These are phyloP conservation scores for Phialophora macrospora DNA, from an alignment of 2,329 filamentous ascomycete genomes.

Conservation along the genomic window DNA sequence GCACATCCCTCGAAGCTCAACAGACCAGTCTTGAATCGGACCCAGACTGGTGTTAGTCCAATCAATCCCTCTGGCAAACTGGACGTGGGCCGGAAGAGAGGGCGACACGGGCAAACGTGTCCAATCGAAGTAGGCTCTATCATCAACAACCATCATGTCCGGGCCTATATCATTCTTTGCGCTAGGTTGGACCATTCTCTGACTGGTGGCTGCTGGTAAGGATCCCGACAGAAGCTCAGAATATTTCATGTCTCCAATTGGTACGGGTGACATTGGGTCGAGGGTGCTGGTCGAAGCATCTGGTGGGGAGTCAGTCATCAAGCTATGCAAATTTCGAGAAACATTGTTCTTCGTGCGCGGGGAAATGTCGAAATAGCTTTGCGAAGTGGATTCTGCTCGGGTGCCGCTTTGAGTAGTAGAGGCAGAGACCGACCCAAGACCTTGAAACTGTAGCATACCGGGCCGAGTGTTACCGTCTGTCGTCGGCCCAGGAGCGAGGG, in stretches of 20 bases:
- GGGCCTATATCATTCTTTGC: conserved; percentile 7
- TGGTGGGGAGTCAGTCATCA: conserved; percentile 17
- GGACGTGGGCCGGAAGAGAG: conserved; percentile 71
- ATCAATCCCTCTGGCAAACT: conserved; percentile 71
- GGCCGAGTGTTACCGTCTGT: conserved; percentile 34
- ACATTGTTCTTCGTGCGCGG: conserved; percentile 14
- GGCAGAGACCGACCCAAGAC: conserved; percentile 34
- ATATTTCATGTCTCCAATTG: conserved; percentile 20
- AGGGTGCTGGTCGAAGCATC: conserved; percentile 14
- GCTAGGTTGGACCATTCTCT: conserved; percentile 4
- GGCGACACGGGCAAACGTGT: conserved; percentile 70
- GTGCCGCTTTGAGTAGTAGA: conserved; percentile 23
- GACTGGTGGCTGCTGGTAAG: conserved; percentile 7
- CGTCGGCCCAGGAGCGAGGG: conserved; percentile 42
- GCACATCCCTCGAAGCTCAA: conserved; percentile 75
- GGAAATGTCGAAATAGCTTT: conserved; percentile 37
- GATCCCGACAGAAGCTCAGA: conserved; percentile 27
- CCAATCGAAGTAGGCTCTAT: conserved; percentile 75
- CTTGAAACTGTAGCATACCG: conserved; percentile 45
- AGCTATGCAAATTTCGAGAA: conserved; percentile 17
- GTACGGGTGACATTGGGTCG: conserved; percentile 20
- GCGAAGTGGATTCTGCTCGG: conserved; percentile 27
- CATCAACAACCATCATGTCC: conserved; percentile 43
- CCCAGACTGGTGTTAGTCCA: conserved; percentile 76
- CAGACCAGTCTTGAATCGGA: conserved; percentile 73